These are phyloP conservation scores for Mycena metata DNA, from an alignment of 768 basidiomycete genomes.

Conservation along the genomic window DNA sequence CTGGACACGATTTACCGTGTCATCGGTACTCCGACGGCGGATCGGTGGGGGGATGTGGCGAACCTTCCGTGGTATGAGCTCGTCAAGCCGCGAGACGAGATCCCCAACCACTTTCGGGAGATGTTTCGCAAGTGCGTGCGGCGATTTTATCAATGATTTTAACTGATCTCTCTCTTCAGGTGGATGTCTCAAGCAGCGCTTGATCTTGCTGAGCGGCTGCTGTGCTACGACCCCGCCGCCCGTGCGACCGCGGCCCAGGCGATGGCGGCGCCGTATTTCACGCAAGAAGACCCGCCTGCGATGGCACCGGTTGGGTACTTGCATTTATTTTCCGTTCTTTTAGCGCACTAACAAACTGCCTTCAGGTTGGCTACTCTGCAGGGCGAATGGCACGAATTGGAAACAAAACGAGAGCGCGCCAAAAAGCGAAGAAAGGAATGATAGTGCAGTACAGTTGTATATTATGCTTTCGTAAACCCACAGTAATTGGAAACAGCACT, in stretches of 20 bases:
- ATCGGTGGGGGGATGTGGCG: constrained; percentile 85
- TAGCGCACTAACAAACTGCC: constrained; percentile 21
- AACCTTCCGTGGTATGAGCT: constrained; percentile 98
- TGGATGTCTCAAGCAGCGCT: constrained; percentile 90
- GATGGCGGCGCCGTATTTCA: constrained; percentile 88
- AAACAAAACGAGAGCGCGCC: constrained; percentile 92
- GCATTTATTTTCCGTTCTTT: constrained; percentile 44
- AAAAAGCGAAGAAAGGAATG: constrained; percentile 80
- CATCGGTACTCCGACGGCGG: constrained; percentile 88
- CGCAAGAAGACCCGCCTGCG: constrained; percentile 79
- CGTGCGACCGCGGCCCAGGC: constrained; percentile 87
- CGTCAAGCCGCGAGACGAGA: constrained; percentile 86
- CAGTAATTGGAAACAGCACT: constrained; percentile 23
- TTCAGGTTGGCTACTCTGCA: constrained; percentile 81
- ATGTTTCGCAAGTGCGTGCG: constrained; percentile 83
- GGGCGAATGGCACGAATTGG: constrained; percentile 99
- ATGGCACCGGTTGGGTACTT: constrained; percentile 82
- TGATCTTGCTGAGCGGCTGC: constrained; percentile 86
- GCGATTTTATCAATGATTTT: not conserved
- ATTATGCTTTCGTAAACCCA: constrained; percentile 33
- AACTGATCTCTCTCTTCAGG: constrained; percentile 54
- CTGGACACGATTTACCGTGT: constrained; percentile 93
- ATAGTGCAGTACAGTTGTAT: constrained; percentile 55
- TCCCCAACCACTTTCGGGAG: constrained; percentile 84
- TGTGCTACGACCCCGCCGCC: constrained; percentile 84